Percentiles rank a stretch among this genome's conserved stretches.
Conservation (phyloP, 1,284 basidiomycete species). For the Golubevia pallescens region DNA sequence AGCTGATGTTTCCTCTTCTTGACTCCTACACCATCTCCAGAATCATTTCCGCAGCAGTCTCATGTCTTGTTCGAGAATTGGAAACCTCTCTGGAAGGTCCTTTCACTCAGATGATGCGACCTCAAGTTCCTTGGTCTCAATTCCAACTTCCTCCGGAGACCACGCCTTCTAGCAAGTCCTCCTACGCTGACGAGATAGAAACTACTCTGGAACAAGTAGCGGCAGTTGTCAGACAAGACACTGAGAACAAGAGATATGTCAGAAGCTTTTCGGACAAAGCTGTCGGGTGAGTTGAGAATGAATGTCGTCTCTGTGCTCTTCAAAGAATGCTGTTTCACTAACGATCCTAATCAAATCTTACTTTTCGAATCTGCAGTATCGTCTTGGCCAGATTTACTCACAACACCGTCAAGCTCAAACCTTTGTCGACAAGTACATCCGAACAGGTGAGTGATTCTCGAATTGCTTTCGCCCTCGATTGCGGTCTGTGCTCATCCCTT, state of each 20-base stretch:
- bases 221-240: constrained; percentile 52
- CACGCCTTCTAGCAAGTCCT: constrained; percentile 14
- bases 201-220: constrained; percentile 48
- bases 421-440: constrained; percentile 27
- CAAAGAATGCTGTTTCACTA: not conserved
- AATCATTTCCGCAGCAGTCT: constrained; percentile 38
- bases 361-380: constrained; percentile 7
- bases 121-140: constrained; percentile 39
- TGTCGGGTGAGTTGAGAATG: constrained; percentile 14
- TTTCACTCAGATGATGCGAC: constrained; percentile 51
- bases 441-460: constrained; percentile 13
- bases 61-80: constrained; percentile 36
- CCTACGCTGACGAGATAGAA: constrained; percentile 51
- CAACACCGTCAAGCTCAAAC: constrained; percentile 41
- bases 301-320: too few species aligned
- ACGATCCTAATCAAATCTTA: too few species aligned
- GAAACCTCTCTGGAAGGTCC: constrained; percentile 43
- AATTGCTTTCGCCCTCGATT: not conserved
- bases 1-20: not conserved
- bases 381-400: constrained; percentile 33
- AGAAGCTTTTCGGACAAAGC: constrained; percentile 59
- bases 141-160: constrained; percentile 5
- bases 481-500: too few species aligned
- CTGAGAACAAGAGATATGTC: constrained; percentile 58
- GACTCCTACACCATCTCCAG: constrained; percentile 3